Evolutionary conservation across 352 stramenopile species (phyloP).

Genomic region (Pythium plurisporium): DNA sequence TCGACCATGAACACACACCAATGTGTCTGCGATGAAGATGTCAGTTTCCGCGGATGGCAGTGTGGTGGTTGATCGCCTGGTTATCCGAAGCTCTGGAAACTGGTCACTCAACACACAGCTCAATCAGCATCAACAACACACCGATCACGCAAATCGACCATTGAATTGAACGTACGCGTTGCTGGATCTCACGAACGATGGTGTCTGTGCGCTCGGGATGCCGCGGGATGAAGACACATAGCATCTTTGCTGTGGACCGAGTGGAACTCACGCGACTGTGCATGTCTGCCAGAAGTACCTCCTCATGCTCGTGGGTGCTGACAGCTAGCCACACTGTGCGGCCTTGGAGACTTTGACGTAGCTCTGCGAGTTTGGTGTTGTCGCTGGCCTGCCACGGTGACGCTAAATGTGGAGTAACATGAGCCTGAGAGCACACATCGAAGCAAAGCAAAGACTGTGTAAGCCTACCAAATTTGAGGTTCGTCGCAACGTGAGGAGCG

Average conservation of each 20-base stretch:
- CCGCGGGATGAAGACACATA: conserved; percentile 56
- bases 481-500: conserved; percentile 28
- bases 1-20: too few species aligned
- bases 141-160: background rate
- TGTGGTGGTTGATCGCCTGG: conserved; percentile 29
- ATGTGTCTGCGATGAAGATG: conserved; percentile 65
- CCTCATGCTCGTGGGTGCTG: conserved; percentile 71
- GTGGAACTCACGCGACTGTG: conserved; percentile 18
- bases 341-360: conserved; percentile 20
- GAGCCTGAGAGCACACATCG: background rate
- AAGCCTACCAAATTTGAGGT: conserved; percentile 74
- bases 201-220: conserved; percentile 38
- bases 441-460: background rate
- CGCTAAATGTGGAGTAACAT: conserved; percentile 4
- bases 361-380: background rate
- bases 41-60: conserved; percentile 25
- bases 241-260: conserved; percentile 6
- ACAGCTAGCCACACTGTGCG: conserved; percentile 46
- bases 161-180: conserved; percentile 5
- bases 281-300: conserved; percentile 36
- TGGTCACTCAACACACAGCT: conserved; percentile 5
- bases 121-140: background rate
- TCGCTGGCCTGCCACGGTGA: conserved; percentile 10
- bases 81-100: conserved; percentile 37
- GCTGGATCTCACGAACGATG: conserved; percentile 35